Evolutionary conservation across 2,329 filamentous ascomycete genomes (phyloP).

Genomic region (Colletotrichum spinosum): DNA sequence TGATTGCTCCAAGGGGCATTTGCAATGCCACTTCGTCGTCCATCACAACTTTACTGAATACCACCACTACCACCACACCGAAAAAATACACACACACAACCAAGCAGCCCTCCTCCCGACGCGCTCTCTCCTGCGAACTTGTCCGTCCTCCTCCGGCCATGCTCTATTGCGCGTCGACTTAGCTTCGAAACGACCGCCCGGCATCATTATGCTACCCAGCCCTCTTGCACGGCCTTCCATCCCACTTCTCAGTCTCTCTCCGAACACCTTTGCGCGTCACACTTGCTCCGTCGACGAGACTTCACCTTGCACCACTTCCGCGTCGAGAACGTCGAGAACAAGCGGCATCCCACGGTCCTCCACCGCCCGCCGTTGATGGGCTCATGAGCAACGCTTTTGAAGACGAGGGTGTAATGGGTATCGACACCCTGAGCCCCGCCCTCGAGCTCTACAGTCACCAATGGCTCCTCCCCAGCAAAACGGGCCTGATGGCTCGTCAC

Average conservation of each 20-base stretch:
- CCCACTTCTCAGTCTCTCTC: conserved; percentile 30
- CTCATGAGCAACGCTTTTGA: conserved; percentile 39
- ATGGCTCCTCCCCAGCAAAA: conserved; percentile 63
- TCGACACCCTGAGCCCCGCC: conserved; percentile 45
- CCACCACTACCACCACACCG: conserved; percentile 22
- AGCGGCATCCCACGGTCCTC: conserved; percentile 8
- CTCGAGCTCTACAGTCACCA: conserved; percentile 40
- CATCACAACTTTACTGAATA: conserved; percentile 24
- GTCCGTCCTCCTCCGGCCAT: conserved; percentile 21
- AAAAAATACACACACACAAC: conserved; percentile 24
- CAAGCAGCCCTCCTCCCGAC: not conserved
- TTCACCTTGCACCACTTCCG: not conserved
- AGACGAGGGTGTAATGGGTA: conserved; percentile 51
- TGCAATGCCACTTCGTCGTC: conserved; percentile 36
- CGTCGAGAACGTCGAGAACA: conserved; percentile 6
- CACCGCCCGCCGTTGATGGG: conserved; percentile 29
- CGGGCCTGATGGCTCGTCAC: conserved; percentile 80
- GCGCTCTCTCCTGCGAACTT: conserved; percentile 5
- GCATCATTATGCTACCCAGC: conserved; percentile 38
- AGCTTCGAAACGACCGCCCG: conserved; percentile 33
- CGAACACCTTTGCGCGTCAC: conserved; percentile 26
- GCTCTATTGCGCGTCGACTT: conserved; percentile 22
- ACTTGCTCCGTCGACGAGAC: conserved; percentile 12
- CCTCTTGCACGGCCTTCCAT: conserved; percentile 35
- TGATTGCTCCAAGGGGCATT: conserved; percentile 36